phyloP scores from a whole-genome alignment of 257 asterid species.

The Agastache rugosa region DNA sequence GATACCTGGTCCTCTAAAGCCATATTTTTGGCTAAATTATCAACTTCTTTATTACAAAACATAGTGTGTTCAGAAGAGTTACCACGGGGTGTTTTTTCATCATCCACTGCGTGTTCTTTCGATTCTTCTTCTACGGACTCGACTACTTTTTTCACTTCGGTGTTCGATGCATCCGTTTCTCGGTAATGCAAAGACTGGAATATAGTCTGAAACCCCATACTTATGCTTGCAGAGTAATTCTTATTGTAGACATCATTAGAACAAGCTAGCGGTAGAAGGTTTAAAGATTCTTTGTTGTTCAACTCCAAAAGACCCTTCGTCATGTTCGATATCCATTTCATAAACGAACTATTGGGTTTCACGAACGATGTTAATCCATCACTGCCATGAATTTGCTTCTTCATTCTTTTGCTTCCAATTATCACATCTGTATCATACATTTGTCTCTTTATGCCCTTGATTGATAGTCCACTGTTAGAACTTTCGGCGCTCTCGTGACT shows the following conservation, averaged over 20 bases:
- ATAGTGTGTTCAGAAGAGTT: constrained; percentile 18
- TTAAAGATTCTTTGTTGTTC: constrained; percentile 27
- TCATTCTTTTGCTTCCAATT: constrained; percentile 56
- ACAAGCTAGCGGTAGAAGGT: constrained; percentile 33
- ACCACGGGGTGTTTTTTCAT: constrained; percentile 24
- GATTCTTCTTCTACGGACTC: constrained; percentile 35
- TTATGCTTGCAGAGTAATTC: constrained; percentile 36
- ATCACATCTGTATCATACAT: constrained; percentile 32
- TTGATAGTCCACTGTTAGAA: constrained; percentile 49
- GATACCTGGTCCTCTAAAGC: not conserved
- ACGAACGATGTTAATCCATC: constrained; percentile 32
- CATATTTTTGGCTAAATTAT: not conserved
- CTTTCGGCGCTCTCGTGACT: constrained; percentile 47
- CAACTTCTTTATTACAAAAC: not conserved
- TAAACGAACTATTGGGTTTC: constrained; percentile 58
- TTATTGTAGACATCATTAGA: constrained; percentile 29
- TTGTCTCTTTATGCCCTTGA: constrained; percentile 46
- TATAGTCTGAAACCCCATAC: constrained; percentile 52
- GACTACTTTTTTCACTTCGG: constrained; percentile 29
- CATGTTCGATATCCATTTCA: constrained; percentile 72
- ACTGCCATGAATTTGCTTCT: constrained; percentile 36
- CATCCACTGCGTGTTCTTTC: constrained; percentile 33
- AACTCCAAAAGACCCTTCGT: constrained; percentile 49
- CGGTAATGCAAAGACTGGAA: constrained; percentile 55
- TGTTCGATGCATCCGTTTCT: constrained; percentile 30